These are phyloP conservation scores for Apiotrichum siamense DNA, from an alignment of 1,284 basidiomycete species.

Conservation along the genomic window DNA sequence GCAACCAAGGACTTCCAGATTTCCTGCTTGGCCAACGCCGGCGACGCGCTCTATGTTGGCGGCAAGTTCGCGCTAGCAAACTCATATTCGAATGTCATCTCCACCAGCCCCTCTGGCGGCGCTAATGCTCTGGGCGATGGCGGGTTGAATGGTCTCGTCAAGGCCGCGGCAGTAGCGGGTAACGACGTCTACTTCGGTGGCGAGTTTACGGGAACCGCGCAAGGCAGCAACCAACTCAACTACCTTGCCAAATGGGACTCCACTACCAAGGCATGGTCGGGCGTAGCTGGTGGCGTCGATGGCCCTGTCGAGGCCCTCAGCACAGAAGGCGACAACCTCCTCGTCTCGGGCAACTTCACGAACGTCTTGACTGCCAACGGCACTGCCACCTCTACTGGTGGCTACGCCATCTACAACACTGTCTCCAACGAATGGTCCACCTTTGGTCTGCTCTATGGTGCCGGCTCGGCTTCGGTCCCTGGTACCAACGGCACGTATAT, in stretches of 20 bases:
- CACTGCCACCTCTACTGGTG: slow-evolving; percentile 53
- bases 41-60: slow-evolving; percentile 64
- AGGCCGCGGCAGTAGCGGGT: slow-evolving; percentile 58
- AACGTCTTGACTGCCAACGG: slow-evolving; percentile 49
- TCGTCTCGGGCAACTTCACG: slow-evolving; percentile 72
- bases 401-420: slow-evolving; percentile 75
- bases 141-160: slow-evolving; percentile 70
- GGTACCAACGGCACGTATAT: slow-evolving; percentile 48
- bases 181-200: slow-evolving; percentile 75
- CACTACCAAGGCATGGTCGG: slow-evolving; percentile 59
- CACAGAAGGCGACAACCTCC: slow-evolving; percentile 49
- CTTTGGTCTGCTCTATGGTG: slow-evolving; percentile 65
- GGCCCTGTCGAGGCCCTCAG: slow-evolving; percentile 60
- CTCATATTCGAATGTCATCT: slow-evolving; percentile 65
- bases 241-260: slow-evolving; percentile 74
- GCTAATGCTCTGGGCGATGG: slow-evolving; percentile 52
- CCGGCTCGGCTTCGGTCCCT: slow-evolving; percentile 60
- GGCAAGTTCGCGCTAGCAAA: slow-evolving; percentile 65
- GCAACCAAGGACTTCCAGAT: slow-evolving; percentile 50
- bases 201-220: slow-evolving; percentile 65
- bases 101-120: slow-evolving; percentile 48
- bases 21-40: slow-evolving; percentile 58
- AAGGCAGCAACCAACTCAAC: slow-evolving; percentile 54
- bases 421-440: slow-evolving; percentile 61
- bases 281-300: slow-evolving; percentile 69